phyloP scores from a whole-genome alignment of 1,284 basidiomycete genomes.

The Pseudozyma thailandica region DNA sequence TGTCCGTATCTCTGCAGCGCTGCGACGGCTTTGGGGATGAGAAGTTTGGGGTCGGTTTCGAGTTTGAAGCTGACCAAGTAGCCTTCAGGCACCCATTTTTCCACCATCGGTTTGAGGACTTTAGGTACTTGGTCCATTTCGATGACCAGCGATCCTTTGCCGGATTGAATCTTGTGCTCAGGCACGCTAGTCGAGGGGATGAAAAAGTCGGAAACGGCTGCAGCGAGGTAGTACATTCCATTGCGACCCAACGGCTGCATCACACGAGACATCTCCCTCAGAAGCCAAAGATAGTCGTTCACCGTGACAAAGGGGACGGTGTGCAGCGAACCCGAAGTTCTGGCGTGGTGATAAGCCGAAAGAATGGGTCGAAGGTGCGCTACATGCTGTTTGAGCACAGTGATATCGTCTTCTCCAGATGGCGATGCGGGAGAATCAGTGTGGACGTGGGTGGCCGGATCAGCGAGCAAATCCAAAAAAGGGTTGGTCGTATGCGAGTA shows the following conservation, averaged over 20 bases:
- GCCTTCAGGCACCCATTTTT: slow-evolving; percentile 90
- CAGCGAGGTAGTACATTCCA: slow-evolving; percentile 94
- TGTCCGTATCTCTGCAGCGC: slow-evolving; percentile 94
- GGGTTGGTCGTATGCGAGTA: slow-evolving; percentile 98
- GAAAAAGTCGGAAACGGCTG: slow-evolving; percentile 98
- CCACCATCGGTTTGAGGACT: slow-evolving; percentile 88
- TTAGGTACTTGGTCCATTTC: slow-evolving; percentile 99
- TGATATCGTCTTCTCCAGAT: slow-evolving; percentile 70
- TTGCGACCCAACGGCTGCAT: slow-evolving; percentile 76
- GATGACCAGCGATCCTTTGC: slow-evolving; percentile 83
- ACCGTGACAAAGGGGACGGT: slow-evolving; percentile 92
- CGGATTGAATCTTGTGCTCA: slow-evolving; percentile 97
- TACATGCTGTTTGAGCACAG: slow-evolving; percentile 76
- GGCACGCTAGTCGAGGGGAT: slow-evolving; percentile 88
- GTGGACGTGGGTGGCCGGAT: slow-evolving; percentile 64
- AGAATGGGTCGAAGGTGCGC: slow-evolving; percentile 78
- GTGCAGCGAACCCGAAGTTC: slow-evolving; percentile 78
- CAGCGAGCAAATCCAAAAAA: slow-evolving; percentile 93
- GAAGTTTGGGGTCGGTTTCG: slow-evolving; percentile 84
- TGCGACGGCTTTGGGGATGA: slow-evolving; percentile 88
- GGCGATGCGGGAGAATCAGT: slow-evolving; percentile 19
- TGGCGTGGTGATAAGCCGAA: slow-evolving; percentile 82
- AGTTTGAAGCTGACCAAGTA: slow-evolving; percentile 99
- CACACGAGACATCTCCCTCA: slow-evolving; percentile 78
- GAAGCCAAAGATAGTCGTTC: slow-evolving; percentile 93